Percentiles rank a stretch among this genome's conserved stretches.
Evolutionary conservation across 1,284 basidiomycete species (phyloP).

Genomic region (Apiotrichum laibachii): DNA sequence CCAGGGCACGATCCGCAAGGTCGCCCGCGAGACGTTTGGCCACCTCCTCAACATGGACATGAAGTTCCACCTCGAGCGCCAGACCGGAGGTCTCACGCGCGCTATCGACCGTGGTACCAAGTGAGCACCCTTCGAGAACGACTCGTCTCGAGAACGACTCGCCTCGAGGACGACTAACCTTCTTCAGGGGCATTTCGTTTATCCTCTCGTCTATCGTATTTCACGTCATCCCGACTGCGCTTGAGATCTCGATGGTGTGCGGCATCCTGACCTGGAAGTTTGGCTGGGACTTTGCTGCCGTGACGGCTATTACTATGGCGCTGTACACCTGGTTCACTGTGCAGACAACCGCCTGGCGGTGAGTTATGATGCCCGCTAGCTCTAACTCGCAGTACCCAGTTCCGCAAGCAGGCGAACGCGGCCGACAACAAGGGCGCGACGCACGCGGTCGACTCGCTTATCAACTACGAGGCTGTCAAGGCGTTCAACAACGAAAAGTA

Average conservation of each 20-base stretch:
- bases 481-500: constrained; percentile 96
- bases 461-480: constrained; percentile 99
- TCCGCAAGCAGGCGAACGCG: constrained; percentile 90
- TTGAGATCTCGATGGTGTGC: constrained; percentile 95
- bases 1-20: constrained; percentile 87
- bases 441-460: constrained; percentile 87
- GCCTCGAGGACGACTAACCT: no score
- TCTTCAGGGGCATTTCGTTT: constrained; percentile 90
- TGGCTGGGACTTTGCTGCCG: constrained; percentile 91
- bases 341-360: constrained; percentile 92
- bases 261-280: constrained; percentile 98
- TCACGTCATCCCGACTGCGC: constrained; percentile 89
- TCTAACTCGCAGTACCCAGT: constrained; percentile 59
- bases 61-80: constrained; percentile 86
- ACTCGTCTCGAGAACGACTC: no score
- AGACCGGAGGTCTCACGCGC: constrained; percentile 91
- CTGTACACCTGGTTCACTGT: constrained; percentile 98
- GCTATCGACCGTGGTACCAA: constrained; percentile 98
- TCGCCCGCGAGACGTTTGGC: constrained; percentile 88
- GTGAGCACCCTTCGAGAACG: no score
- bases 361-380: constrained; percentile 22
- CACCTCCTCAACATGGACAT: constrained; percentile 89
- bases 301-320: constrained; percentile 80
- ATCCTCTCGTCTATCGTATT: constrained; percentile 90
- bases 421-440: constrained; percentile 97